Evolutionary conservation across 306 rosid species (phyloP).

Genomic region (Cicer judaicum): DNA sequence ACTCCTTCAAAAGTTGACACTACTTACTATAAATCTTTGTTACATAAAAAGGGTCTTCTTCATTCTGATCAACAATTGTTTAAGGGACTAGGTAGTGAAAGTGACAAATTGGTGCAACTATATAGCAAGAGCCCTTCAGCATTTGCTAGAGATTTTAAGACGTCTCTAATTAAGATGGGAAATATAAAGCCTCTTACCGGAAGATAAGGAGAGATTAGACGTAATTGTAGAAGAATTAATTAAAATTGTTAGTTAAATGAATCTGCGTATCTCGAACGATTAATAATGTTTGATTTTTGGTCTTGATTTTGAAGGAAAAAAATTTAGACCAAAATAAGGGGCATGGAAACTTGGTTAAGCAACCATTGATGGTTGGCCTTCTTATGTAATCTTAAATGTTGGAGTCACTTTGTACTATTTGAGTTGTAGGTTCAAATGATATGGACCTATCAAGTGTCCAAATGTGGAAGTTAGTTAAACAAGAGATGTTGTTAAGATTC

Average conservation of each 20-base stretch:
- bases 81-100: slow-evolving; percentile 45
- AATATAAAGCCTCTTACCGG: slow-evolving; percentile 53
- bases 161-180: slow-evolving; percentile 58
- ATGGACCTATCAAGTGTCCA: not conserved
- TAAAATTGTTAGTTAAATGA: not conserved
- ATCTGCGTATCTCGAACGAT: not conserved
- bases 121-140: slow-evolving; percentile 29
- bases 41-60: slow-evolving; percentile 48
- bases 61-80: slow-evolving; percentile 59
- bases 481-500: slow-evolving; percentile 21
- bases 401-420: slow-evolving; percentile 11
- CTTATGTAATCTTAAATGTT: not conserved
- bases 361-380: too few relatives aligned
- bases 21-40: slow-evolving; percentile 39
- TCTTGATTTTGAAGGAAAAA: too few relatives aligned
- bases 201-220: slow-evolving; percentile 44
- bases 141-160: slow-evolving; percentile 54
- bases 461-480: not conserved
- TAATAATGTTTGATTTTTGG: not conserved
- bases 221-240: slow-evolving; percentile 52
- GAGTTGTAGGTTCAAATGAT: slow-evolving; percentile 6
- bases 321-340: too few relatives aligned
- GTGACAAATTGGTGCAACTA: slow-evolving; percentile 45
- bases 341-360: too few relatives aligned
- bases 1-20: slow-evolving; percentile 45